phyloP scores from a whole-genome alignment of 2,329 filamentous ascomycete genomes.

The Microdochium paspali region DNA sequence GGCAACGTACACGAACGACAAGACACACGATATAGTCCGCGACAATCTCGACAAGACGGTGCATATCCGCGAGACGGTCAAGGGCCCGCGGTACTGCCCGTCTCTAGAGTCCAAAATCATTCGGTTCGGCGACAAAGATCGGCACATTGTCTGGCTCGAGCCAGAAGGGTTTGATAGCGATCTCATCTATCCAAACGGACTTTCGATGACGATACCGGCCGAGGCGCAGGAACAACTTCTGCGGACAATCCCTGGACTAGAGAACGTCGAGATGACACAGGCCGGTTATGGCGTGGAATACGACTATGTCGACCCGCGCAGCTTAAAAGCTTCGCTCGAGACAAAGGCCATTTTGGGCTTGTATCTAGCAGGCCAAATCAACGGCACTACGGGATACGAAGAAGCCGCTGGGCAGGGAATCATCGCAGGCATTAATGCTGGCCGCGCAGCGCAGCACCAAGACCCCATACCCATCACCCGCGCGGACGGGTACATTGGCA shows the following conservation, averaged over 20 bases:
- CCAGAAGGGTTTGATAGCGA: slow-evolving; percentile 89
- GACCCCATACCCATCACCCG: slow-evolving; percentile 61
- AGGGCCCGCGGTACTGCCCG: slow-evolving; percentile 89
- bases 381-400: slow-evolving; percentile 96
- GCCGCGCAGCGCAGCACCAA: slow-evolving; percentile 62
- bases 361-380: slow-evolving; percentile 93
- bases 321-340: slow-evolving; percentile 79
- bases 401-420: slow-evolving; percentile 93
- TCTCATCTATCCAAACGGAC: slow-evolving; percentile 89
- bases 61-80: slow-evolving; percentile 91
- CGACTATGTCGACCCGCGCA: slow-evolving; percentile 92
- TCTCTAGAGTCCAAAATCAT: slow-evolving; percentile 93
- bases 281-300: slow-evolving; percentile 97
- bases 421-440: slow-evolving; percentile 88
- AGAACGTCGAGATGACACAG: slow-evolving; percentile 85
- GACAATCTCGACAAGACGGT: slow-evolving; percentile 92
- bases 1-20: slow-evolving; percentile 77
- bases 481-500: slow-evolving; percentile 89
- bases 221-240: slow-evolving; percentile 79
- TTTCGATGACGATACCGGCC: slow-evolving; percentile 91
- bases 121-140: slow-evolving; percentile 69
- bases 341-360: slow-evolving; percentile 86
- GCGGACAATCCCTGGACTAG: slow-evolving; percentile 79
- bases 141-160: slow-evolving; percentile 92
- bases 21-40: slow-evolving; percentile 73